Conservation (phyloP, 345 rosid genomes). For the Chamaenerion angustifolium region DNA sequence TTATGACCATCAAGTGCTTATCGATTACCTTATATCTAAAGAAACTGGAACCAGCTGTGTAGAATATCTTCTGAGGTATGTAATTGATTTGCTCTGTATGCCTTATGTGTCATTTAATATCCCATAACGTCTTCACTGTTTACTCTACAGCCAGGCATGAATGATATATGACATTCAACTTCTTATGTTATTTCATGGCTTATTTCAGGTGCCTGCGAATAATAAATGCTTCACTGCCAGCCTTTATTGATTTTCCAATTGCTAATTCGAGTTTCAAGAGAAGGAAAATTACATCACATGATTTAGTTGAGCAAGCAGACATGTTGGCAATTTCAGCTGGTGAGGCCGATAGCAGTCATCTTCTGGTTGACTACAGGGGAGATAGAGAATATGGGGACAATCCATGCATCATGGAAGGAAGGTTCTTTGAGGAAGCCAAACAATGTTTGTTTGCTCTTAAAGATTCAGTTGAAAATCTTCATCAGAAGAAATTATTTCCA, state of each 20-base stretch:
- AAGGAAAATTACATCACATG: conserved; percentile 25
- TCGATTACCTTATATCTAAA: conserved; percentile 82
- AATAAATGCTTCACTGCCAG: conserved; percentile 43
- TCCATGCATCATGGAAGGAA: conserved; percentile 3
- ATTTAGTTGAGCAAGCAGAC: conserved; percentile 13
- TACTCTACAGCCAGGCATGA: no score
- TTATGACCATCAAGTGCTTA: conserved; percentile 87
- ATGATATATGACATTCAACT: not conserved
- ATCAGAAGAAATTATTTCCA: conserved; percentile 53
- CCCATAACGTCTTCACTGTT: no score
- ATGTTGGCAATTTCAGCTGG: not conserved
- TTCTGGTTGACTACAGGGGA: conserved; percentile 4
- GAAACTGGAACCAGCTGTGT: conserved; percentile 62
- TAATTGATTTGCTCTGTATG: conserved; percentile 7
- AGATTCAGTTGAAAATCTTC: conserved; percentile 47
- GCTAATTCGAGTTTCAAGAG: conserved; percentile 28
- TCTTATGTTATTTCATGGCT: not conserved
- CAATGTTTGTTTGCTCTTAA: conserved; percentile 68
- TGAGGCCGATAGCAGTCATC: not conserved
- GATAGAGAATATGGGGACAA: no score
- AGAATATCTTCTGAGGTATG: conserved; percentile 68
- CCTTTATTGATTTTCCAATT: conserved; percentile 31
- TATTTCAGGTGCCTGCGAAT: conserved; percentile 42
- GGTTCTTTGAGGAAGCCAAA: conserved; percentile 36
- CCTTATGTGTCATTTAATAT: not conserved